Evolutionary conservation across 768 basidiomycete genomes (phyloP).

Genomic region (Auriscalpium microsporum): DNA sequence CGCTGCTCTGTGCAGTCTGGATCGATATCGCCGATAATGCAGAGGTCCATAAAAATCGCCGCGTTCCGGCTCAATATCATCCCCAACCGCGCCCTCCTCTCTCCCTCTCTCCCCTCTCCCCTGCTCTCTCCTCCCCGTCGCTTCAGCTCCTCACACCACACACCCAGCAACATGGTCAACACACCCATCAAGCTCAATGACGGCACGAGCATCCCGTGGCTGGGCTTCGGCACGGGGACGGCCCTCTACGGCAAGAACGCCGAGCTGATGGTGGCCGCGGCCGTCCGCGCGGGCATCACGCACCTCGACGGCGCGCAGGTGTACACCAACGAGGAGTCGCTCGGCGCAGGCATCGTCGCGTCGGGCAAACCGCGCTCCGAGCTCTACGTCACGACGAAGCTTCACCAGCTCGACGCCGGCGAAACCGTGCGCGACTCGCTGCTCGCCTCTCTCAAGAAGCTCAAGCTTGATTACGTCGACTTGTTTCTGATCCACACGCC

Average conservation of each 20-base stretch:
- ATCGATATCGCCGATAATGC: no score
- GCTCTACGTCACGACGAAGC: constrained; percentile 39
- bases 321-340: constrained; percentile 30
- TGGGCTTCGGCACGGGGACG: constrained; percentile 33
- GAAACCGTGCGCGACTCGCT: constrained; percentile 30
- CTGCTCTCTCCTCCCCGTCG: background rate
- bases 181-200: constrained; percentile 27
- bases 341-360: constrained; percentile 26
- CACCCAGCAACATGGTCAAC: constrained; percentile 9
- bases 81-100: no score
- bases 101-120: no score
- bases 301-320: constrained; percentile 33
- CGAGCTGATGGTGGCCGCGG: constrained; percentile 18
- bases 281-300: constrained; percentile 28
- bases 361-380: constrained; percentile 28
- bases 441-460: constrained; percentile 31
- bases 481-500: constrained; percentile 39
- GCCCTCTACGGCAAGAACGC: constrained; percentile 24
- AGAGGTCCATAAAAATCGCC: no score
- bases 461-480: constrained; percentile 32
- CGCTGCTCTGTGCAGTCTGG: no score
- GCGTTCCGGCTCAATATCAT: no score
- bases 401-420: constrained; percentile 22
- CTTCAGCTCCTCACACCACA: background rate
- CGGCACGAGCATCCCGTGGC: constrained; percentile 27